phyloP scores from a whole-genome alignment of 768 basidiomycete species.

The Hericium rajendrae region DNA sequence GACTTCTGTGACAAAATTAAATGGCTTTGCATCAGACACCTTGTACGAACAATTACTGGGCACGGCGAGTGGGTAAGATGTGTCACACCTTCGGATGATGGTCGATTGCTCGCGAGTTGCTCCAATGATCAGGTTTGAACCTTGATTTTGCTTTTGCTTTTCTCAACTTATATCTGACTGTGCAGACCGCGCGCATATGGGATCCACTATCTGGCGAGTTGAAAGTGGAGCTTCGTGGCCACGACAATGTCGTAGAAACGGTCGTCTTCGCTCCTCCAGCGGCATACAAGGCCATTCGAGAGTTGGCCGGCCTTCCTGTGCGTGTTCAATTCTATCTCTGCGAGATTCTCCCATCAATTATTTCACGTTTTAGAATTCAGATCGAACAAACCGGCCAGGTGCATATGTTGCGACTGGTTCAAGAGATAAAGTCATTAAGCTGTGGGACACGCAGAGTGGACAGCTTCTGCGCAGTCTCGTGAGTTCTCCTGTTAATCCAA shows the following conservation, averaged over 20 bases:
- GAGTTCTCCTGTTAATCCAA: slow-evolving; percentile 1
- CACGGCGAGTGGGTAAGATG: slow-evolving; percentile 47
- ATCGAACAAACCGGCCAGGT: slow-evolving; percentile 13
- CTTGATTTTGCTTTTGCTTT: neutral
- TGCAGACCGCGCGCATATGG: slow-evolving; percentile 43
- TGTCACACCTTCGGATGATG: slow-evolving; percentile 28
- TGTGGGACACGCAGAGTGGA: slow-evolving; percentile 43
- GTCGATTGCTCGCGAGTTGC: slow-evolving; percentile 36
- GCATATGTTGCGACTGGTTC: slow-evolving; percentile 41
- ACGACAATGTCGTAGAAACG: slow-evolving; percentile 44
- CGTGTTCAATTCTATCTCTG: slow-evolving; percentile 5
- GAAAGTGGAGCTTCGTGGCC: slow-evolving; percentile 43
- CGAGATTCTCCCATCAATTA: neutral
- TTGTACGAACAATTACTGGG: slow-evolving; percentile 38
- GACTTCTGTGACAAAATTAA: neutral
- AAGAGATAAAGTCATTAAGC: slow-evolving; percentile 42
- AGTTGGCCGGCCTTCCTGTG: slow-evolving; percentile 36
- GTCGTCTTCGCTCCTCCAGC: slow-evolving; percentile 38
- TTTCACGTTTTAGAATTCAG: neutral
- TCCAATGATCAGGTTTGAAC: slow-evolving; percentile 44
- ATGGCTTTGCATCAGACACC: slow-evolving; percentile 28
- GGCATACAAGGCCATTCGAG: slow-evolving; percentile 35
- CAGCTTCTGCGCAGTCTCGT: slow-evolving; percentile 44
- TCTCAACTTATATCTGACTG: neutral
- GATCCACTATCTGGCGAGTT: slow-evolving; percentile 38